A percentile compares a stretch with the other conserved stretches of the same genome.
These are phyloP conservation scores for Neopestalotiopsis sp. DNA, from an alignment of 2,329 filamentous ascomycete genomes.

Conservation along the genomic window DNA sequence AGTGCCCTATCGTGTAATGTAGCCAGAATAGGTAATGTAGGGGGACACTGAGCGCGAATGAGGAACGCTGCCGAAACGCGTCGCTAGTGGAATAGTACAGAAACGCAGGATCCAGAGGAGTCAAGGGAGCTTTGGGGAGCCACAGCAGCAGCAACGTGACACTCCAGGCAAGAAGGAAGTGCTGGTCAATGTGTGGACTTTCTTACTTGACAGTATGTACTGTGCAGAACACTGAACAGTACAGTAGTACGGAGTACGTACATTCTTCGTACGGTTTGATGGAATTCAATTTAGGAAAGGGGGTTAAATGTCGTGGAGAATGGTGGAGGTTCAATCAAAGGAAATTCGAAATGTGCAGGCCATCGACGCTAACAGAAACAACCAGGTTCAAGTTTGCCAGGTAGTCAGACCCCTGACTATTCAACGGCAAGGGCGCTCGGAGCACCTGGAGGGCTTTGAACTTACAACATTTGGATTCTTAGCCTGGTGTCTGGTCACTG, in stretches of 20 bases:
- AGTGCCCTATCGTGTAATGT: no score
- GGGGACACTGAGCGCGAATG: not conserved
- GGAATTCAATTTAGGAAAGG: not conserved
- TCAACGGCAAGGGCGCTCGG: conserved; percentile 17
- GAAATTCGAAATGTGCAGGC: conserved; percentile 17
- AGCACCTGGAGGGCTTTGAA: not conserved
- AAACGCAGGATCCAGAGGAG: not conserved
- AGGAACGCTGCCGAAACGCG: not conserved
- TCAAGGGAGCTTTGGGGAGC: not conserved
- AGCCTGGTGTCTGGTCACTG: no score
- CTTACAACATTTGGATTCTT: no score
- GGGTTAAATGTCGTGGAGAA: conserved; percentile 13
- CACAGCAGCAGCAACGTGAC: not conserved
- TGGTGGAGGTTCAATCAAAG: conserved; percentile 19
- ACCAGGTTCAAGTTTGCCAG: not conserved
- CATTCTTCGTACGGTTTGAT: not conserved
- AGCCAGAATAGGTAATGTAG: no score
- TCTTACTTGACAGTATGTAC: not conserved
- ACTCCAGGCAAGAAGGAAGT: not conserved
- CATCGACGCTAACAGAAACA: conserved; percentile 11
- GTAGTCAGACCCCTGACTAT: not conserved
- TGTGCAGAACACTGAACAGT: no score
- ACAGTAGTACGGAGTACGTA: no score
- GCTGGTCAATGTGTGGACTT: not conserved
- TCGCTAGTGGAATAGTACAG: not conserved